Base-by-base conservation (phyloP, 2,329 filamentous ascomycete species). In the Penicillium sumatraense region DNA sequence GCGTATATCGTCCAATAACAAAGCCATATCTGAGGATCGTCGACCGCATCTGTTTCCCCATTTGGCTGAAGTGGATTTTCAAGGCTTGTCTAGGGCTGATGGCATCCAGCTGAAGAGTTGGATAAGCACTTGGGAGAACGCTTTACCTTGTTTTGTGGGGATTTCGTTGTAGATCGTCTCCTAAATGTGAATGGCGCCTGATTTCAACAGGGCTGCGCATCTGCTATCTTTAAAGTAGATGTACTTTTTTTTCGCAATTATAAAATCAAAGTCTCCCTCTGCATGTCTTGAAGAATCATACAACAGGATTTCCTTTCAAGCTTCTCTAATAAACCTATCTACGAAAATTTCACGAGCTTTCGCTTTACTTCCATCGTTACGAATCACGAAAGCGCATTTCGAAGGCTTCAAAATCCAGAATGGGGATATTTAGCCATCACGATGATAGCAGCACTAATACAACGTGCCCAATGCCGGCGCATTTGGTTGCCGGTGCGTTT, bases 401-500 rank as follows among this genome's bases (percentile, higher is more conserved):
- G n/a, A n/a, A n/a, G n/a, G n/a, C n/a, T n/a, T 42, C 16, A 11
- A 26, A 24, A n/a, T 24, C 21, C 42, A 48, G 6, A n/a, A 55
- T 55, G 53, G 53, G 48, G 33, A 6, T 49, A 8, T 27, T 55
- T 13, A 40, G 35, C 23, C n/a, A 52, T 24, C 18, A 31, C 41
- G 9, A 33, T 27, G 8, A 10, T 20, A 21, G 13, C 14, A 41
- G 44, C n/a, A 36, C 16, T 33, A 38, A 48, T 23, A 35, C 21
- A 20, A 58, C 52, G 31, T 60, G 58, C 48, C 47, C 50, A 10
- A 54, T 56, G 50, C 58, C 58, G 2, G 14, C 18, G n/a, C 24
- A 53, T 41, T 47, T 60, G 20, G 36, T 33, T 7, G 49, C 44
- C 31, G 56, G 58, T 60, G 31, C 21, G 51, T 44, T 2, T 13